Evolutionary conservation across 371 early-diverging fungal species (phyloP).

Genomic region (Haplosporangium sp.): DNA sequence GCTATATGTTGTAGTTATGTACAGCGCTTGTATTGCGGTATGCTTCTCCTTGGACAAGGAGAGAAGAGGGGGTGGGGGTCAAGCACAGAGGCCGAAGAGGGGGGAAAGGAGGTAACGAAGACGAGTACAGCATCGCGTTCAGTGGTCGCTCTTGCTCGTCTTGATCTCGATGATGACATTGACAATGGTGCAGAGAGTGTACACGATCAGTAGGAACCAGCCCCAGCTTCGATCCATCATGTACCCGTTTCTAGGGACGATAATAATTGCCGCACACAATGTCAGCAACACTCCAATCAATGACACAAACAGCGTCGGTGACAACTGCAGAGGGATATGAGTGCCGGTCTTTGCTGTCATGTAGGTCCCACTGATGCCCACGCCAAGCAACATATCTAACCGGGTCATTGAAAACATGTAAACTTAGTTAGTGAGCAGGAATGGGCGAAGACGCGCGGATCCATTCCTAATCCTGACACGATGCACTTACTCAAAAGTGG

Average conservation of each 20-base stretch:
- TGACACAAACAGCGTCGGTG: conserved; percentile 70
- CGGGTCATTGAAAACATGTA: not conserved
- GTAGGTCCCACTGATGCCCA: conserved; percentile 79
- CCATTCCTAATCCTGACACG: not conserved
- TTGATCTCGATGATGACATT: conserved; percentile 57
- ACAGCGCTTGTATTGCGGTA: too few relatives aligned
- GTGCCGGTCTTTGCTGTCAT: conserved; percentile 63
- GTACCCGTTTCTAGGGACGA: conserved; percentile 70
- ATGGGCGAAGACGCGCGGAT: too few relatives aligned
- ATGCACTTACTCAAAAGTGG: conserved; percentile 79
- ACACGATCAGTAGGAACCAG: conserved; percentile 64
- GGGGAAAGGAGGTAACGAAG: not conserved
- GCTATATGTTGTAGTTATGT: too few relatives aligned
- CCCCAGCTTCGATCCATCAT: conserved; percentile 67
- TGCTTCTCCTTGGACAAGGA: too few relatives aligned
- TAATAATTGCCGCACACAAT: conserved; percentile 61
- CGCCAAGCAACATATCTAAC: conserved; percentile 78
- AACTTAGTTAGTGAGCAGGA: too few relatives aligned
- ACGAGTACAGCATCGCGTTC: not conserved
- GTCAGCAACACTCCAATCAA: conserved; percentile 65
- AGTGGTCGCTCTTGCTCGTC: conserved; percentile 8
- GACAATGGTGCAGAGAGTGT: conserved; percentile 62
- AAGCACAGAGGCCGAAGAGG: not conserved
- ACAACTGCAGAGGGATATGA: conserved; percentile 64
- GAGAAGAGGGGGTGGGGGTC: too few relatives aligned